Percentiles rank a stretch among this genome's conserved stretches.
Conservation (phyloP, 495 filamentous ascomycete genomes). For the Peziza echinospora region DNA sequence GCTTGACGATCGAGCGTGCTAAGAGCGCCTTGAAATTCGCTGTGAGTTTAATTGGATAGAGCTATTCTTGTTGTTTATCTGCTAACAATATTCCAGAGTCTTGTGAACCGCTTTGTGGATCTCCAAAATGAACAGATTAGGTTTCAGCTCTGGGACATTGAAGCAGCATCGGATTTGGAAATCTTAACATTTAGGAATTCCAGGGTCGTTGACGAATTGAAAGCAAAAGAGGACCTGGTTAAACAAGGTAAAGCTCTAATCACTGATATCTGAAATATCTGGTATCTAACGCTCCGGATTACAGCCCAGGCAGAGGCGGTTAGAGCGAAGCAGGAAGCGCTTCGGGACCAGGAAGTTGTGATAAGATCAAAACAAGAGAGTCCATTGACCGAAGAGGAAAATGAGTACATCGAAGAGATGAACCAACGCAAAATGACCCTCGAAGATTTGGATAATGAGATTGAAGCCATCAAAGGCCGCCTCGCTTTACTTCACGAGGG, state of each 20-base stretch:
- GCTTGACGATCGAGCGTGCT: constrained; percentile 38
- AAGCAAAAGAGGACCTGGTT: constrained; percentile 25
- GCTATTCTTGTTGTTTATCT: neutral
- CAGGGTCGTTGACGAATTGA: constrained; percentile 33
- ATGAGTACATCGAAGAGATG: constrained; percentile 21
- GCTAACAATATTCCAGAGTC: constrained; percentile 6
- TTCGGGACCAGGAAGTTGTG: constrained; percentile 7
- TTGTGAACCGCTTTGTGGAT: constrained; percentile 9
- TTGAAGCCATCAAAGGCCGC: constrained; percentile 48
- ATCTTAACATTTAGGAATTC: constrained; percentile 38
- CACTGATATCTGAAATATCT: neutral
- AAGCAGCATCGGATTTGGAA: constrained; percentile 58
- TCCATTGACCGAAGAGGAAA: constrained; percentile 21
- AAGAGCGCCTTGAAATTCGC: constrained; percentile 41
- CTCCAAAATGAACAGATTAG: constrained; percentile 43
- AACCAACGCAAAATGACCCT: constrained; percentile 25
- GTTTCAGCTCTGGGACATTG: constrained; percentile 43
- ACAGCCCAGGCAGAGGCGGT: neutral
- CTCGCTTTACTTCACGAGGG: constrained; percentile 62
- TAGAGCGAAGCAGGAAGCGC: neutral
- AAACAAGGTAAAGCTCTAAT: constrained; percentile 4
- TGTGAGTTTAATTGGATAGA: constrained; percentile 22
- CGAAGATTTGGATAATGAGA: constrained; percentile 50
- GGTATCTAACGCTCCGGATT: neutral
- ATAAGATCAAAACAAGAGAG: constrained; percentile 15